Evolutionary conservation across 805 yeast species (phyloP).

Genomic region (Dipodascus albidus): DNA sequence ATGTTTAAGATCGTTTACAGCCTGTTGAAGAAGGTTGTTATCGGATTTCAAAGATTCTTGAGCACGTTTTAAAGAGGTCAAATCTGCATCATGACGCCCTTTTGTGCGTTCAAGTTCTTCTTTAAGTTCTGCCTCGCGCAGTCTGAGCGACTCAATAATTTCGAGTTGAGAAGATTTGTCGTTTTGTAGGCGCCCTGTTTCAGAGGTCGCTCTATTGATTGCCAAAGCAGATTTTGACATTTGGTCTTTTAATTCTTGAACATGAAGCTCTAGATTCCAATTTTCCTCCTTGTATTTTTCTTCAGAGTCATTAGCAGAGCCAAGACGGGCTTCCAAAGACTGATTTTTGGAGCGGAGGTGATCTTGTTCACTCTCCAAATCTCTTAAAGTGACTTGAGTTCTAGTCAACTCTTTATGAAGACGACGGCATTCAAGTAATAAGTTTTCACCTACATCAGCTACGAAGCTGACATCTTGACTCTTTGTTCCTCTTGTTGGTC

Average conservation of each 20-base stretch:
- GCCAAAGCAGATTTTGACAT: conserved; percentile 15
- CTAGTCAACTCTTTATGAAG: conserved; percentile 15
- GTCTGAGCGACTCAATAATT: conserved; percentile 20
- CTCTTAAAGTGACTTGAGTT: conserved; percentile 11
- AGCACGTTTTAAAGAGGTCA: conserved; percentile 11
- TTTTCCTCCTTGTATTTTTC: conserved; percentile 25
- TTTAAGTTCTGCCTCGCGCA: conserved; percentile 20
- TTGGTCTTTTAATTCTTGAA: conserved; percentile 21
- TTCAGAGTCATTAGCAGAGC: conserved; percentile 15
- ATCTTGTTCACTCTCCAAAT: conserved; percentile 11
- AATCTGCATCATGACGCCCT: conserved; percentile 17
- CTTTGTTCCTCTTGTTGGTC: background rate
- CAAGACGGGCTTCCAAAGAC: conserved; percentile 14
- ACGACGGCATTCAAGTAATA: conserved; percentile 25
- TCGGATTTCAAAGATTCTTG: conserved; percentile 19
- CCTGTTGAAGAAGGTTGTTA: conserved; percentile 12
- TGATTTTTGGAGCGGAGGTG: conserved; percentile 12
- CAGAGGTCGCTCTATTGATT: conserved; percentile 17
- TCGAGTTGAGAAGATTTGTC: conserved; percentile 18
- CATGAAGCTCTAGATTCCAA: conserved; percentile 27
- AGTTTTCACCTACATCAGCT: conserved; percentile 22
- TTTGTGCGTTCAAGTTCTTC: conserved; percentile 15
- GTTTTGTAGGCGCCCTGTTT: conserved; percentile 14
- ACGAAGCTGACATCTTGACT: conserved; percentile 16
- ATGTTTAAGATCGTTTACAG: background rate